These are phyloP conservation scores for Psophocarpus tetragonolobus DNA, from an alignment of 306 rosid genomes.

Conservation along the genomic window DNA sequence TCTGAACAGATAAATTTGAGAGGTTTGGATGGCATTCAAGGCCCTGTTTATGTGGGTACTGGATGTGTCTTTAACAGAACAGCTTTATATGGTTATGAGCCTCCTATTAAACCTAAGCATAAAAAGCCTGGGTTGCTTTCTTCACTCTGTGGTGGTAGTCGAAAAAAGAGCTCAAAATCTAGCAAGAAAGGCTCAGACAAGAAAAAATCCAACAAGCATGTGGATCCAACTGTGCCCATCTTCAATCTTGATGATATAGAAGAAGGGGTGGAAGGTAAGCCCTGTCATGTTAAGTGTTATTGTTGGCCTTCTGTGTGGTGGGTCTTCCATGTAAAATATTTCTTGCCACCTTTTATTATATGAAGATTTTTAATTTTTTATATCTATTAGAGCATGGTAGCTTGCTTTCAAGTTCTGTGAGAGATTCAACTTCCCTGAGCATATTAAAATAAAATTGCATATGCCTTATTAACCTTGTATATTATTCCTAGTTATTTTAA, in stretches of 20 bases:
- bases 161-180: slow-evolving; percentile 70
- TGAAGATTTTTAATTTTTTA: not conserved
- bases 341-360: not conserved
- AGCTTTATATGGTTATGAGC: slow-evolving; percentile 88
- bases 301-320: not conserved
- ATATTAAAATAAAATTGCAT: not conserved
- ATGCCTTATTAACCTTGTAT: not conserved
- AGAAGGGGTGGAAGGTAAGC: slow-evolving; percentile 86
- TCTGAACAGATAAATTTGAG: slow-evolving; percentile 78
- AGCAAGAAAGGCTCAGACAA: slow-evolving; percentile 71
- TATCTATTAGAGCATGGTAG: not conserved
- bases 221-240: slow-evolving; percentile 79
- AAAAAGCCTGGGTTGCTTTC: slow-evolving; percentile 63
- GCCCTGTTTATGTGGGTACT: slow-evolving; percentile 95
- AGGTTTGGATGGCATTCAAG: slow-evolving; percentile 93
- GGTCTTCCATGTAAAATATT: not conserved
- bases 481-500: not conserved
- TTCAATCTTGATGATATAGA: slow-evolving; percentile 84
- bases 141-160: slow-evolving; percentile 69
- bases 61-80: slow-evolving; percentile 94
- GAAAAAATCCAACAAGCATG: slow-evolving; percentile 70
- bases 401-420: not conserved
- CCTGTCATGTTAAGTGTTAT: not conserved
- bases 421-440: not conserved
- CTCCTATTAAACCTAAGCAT: slow-evolving; percentile 76